These are phyloP conservation scores for Phellinidium pouzarii DNA, from an alignment of 1,284 basidiomycete species.

Conservation along the genomic window DNA sequence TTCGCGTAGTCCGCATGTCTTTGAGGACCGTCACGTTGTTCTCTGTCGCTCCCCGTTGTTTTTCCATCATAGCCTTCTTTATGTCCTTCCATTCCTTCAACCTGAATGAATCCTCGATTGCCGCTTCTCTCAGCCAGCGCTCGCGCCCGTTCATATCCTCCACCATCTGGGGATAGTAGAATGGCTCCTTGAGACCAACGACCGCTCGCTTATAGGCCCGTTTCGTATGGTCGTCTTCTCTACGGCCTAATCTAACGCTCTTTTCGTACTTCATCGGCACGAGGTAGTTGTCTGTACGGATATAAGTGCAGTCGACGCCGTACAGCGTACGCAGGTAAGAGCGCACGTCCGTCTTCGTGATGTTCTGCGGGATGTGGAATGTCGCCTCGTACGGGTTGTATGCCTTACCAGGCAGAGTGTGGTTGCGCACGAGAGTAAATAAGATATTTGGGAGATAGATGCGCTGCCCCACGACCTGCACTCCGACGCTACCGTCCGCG, in stretches of 20 bases:
- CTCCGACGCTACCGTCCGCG: slow-evolving; percentile 35
- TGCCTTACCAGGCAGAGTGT: slow-evolving; percentile 66
- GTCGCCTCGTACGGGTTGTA: slow-evolving; percentile 96
- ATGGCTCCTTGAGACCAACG: slow-evolving; percentile 83
- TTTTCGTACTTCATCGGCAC: slow-evolving; percentile 42
- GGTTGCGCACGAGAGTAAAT: slow-evolving; percentile 80
- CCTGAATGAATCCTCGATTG: slow-evolving; percentile 46
- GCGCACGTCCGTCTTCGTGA: slow-evolving; percentile 89
- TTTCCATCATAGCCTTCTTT: slow-evolving; percentile 28
- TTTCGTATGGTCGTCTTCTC: slow-evolving; percentile 29
- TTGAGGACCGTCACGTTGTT: slow-evolving; percentile 7
- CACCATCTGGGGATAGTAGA: slow-evolving; percentile 79
- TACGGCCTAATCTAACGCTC: slow-evolving; percentile 20
- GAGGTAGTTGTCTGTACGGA: slow-evolving; percentile 86
- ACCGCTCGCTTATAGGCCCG: slow-evolving; percentile 82
- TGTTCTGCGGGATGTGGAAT: slow-evolving; percentile 78
- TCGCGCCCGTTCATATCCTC: slow-evolving; percentile 65
- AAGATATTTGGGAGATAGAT: slow-evolving; percentile 87
- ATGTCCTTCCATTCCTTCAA: slow-evolving; percentile 36
- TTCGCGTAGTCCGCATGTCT: slow-evolving; percentile 28
- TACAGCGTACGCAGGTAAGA: slow-evolving; percentile 82
- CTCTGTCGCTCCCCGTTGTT: slow-evolving; percentile 8
- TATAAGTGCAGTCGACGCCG: slow-evolving; percentile 85
- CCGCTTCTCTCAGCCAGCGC: slow-evolving; percentile 31
- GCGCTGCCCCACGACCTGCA: slow-evolving; percentile 66